phyloP scores from a whole-genome alignment of 2,329 filamentous ascomycete species.

The Talaromyces sp. region DNA sequence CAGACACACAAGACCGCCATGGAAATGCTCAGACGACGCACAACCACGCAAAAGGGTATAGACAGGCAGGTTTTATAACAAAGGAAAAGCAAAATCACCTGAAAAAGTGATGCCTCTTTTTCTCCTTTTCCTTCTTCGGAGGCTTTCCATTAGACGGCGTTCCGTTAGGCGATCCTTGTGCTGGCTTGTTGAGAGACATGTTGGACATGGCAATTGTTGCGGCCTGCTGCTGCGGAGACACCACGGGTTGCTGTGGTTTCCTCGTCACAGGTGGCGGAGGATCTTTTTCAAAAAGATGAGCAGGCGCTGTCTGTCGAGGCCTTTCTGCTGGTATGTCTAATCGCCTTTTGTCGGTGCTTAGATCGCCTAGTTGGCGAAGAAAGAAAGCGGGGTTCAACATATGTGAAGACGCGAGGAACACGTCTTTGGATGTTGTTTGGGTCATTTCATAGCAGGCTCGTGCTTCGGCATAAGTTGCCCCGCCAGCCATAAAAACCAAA shows the following conservation, averaged over 20 bases:
- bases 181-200: constrained; percentile 30
- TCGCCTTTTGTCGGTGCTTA: constrained; percentile 67
- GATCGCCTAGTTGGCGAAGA: constrained; percentile 72
- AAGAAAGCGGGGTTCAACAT: constrained; percentile 86
- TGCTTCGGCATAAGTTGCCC: constrained; percentile 87
- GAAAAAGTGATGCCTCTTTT: constrained; percentile 56
- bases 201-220: constrained; percentile 29
- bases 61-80: neutral
- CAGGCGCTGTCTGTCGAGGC: constrained; percentile 74
- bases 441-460: constrained; percentile 85
- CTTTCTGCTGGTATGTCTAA: constrained; percentile 77
- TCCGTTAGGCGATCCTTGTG: constrained; percentile 10
- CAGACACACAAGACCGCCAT: neutral
- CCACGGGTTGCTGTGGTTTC: constrained; percentile 17
- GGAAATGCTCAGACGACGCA: constrained; percentile 58
- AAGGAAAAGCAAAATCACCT: constrained; percentile 18
- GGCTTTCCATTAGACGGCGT: constrained; percentile 36
- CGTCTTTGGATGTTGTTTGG: constrained; percentile 64
- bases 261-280: constrained; percentile 37
- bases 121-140: constrained; percentile 51
- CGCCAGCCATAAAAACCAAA: constrained; percentile 91
- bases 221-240: neutral
- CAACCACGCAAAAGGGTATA: neutral
- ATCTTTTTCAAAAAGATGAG: constrained; percentile 75
- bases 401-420: constrained; percentile 85